Conservation (phyloP, 1,139 yeast species). For the Yamadazyma spencermartinsiae region DNA sequence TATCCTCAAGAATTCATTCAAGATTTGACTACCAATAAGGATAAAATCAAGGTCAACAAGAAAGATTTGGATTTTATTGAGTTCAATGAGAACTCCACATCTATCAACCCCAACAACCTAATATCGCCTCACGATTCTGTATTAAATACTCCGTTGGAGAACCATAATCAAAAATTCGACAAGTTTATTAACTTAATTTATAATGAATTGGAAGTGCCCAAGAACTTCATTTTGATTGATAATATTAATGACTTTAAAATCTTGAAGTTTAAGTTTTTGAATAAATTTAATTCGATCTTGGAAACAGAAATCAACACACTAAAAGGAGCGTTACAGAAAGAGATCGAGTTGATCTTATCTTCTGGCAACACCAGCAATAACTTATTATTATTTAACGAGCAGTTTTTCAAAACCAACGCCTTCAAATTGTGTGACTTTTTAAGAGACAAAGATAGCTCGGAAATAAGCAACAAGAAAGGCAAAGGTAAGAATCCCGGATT, state of each 20-base stretch:
- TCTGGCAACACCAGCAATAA: slow-evolving; percentile 21
- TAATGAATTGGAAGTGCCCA: slow-evolving; percentile 28
- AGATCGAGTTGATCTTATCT: slow-evolving; percentile 30
- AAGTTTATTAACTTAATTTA: slow-evolving; percentile 18
- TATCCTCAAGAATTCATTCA: slow-evolving; percentile 45
- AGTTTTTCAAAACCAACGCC: slow-evolving; percentile 28
- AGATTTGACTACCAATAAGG: slow-evolving; percentile 36
- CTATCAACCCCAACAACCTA: slow-evolving; percentile 16
- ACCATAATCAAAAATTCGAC: slow-evolving; percentile 7
- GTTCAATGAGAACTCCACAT: slow-evolving; percentile 21
- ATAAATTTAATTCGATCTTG: slow-evolving; percentile 21
- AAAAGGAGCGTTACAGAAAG: slow-evolving; percentile 32
- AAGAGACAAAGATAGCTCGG: slow-evolving; percentile 8
- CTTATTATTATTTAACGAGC: slow-evolving; percentile 24
- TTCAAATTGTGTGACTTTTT: slow-evolving; percentile 31
- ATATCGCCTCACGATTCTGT: slow-evolving; percentile 7
- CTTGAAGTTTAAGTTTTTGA: slow-evolving; percentile 24
- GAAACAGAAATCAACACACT: slow-evolving; percentile 36
- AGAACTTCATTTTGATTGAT: slow-evolving; percentile 29
- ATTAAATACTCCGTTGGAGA: slow-evolving; percentile 1
- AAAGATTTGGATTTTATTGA: slow-evolving; percentile 42
- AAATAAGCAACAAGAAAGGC: slow-evolving; percentile 8
- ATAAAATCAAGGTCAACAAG: slow-evolving; percentile 36
- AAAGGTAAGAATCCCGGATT: slow-evolving; percentile 1
- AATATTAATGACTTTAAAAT: slow-evolving; percentile 31